phyloP scores from a whole-genome alignment of 441 rosid species.

The Populus tomentosa region DNA sequence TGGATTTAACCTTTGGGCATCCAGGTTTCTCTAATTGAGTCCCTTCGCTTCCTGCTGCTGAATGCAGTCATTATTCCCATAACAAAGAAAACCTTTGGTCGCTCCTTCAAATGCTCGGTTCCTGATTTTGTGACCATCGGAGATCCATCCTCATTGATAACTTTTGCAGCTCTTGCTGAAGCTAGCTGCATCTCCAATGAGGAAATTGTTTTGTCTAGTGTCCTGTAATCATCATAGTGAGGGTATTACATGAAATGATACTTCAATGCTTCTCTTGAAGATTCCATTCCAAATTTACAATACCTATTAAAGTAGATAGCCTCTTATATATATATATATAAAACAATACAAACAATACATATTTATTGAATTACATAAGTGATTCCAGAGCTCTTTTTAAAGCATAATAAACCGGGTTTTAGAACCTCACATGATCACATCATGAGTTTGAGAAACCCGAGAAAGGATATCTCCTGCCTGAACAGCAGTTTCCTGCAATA shows the following conservation, averaged over 20 bases:
- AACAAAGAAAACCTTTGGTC: constrained; percentile 74
- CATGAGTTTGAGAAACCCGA: constrained; percentile 79
- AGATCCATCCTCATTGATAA: constrained; percentile 41
- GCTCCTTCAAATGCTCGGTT: constrained; percentile 40
- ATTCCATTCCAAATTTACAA: neutral
- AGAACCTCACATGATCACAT: constrained; percentile 67
- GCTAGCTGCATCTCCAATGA: constrained; percentile 82
- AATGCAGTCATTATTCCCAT: constrained; percentile 96
- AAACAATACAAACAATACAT: neutral
- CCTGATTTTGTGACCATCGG: constrained; percentile 39
- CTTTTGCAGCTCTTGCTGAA: constrained; percentile 77
- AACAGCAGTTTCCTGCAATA: constrained; percentile 39
- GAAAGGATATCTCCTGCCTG: constrained; percentile 69
- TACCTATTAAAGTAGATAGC: neutral
- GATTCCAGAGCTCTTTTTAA: neutral
- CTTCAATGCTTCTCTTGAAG: neutral
- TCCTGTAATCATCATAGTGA: constrained; percentile 41
- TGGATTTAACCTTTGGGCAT: constrained; percentile 64
- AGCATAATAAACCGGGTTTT: constrained; percentile 12
- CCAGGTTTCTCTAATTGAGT: constrained; percentile 90
- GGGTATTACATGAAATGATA: neutral
- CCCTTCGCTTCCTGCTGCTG: constrained; percentile 91
- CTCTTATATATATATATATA: neutral
- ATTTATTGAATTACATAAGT: neutral
- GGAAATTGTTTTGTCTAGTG: constrained; percentile 82